Percentiles rank a stretch among this genome's conserved stretches.
Evolutionary conservation across 2,329 filamentous ascomycete genomes (phyloP).

Genomic region (Trichophaea hybrida): DNA sequence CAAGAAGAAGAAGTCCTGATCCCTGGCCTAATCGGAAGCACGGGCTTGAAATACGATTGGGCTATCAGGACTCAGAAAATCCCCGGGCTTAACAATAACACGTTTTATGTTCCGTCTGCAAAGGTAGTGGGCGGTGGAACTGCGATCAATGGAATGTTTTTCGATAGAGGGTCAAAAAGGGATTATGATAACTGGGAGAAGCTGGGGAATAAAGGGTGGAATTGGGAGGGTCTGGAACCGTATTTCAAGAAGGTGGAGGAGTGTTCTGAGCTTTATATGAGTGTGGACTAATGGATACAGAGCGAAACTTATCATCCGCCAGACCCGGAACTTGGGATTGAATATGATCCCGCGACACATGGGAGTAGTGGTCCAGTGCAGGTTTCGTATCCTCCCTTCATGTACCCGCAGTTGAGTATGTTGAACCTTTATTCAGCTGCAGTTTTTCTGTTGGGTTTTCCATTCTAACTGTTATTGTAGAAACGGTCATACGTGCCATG

Average conservation of each 20-base stretch:
- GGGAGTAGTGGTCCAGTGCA: conserved; percentile 38
- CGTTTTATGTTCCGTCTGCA: neutral
- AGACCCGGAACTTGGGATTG: conserved; percentile 29
- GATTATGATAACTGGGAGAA: conserved; percentile 45
- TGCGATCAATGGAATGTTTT: conserved; percentile 30
- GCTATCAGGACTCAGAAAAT: conserved; percentile 11
- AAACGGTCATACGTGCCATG: conserved; percentile 30
- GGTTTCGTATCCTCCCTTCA: conserved; percentile 35
- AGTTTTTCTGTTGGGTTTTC: neutral
- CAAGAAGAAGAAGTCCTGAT: conserved; percentile 8
- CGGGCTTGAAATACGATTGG: neutral
- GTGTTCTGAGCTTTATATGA: neutral
- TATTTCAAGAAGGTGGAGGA: conserved; percentile 26
- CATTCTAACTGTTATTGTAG: conserved; percentile 4
- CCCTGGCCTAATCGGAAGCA: neutral
- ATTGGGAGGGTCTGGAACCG: conserved; percentile 37
- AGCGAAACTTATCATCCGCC: conserved; percentile 34
- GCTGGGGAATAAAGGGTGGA: conserved; percentile 46
- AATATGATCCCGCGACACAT: conserved; percentile 33
- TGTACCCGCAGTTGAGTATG: conserved; percentile 31
- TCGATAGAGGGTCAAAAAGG: conserved; percentile 33
- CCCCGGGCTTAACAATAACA: conserved; percentile 9
- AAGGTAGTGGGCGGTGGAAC: conserved; percentile 30
- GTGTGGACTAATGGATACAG: conserved; percentile 7
- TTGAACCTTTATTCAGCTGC: neutral